A percentile compares a stretch with the other conserved stretches of the same genome.
These are phyloP conservation scores for Daldinia eschscholtzii DNA, from an alignment of 2,329 filamentous ascomycete genomes.

Conservation along the genomic window DNA sequence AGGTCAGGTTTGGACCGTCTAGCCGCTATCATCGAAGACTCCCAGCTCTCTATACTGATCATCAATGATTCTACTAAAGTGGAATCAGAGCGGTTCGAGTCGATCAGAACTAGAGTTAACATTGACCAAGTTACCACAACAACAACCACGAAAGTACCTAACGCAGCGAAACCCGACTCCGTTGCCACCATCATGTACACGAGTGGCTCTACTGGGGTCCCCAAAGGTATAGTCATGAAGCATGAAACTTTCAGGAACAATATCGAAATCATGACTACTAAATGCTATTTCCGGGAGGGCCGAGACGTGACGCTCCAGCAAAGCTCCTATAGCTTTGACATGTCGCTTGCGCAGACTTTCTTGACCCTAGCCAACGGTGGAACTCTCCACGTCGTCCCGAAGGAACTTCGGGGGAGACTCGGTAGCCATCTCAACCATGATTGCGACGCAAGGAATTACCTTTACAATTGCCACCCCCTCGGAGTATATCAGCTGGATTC, in stretches of 20 bases:
- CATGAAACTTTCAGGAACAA: conserved; percentile 38
- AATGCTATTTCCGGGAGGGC: background rate
- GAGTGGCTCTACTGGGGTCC: conserved; percentile 43
- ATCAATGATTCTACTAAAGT: background rate
- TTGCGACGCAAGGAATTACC: conserved; percentile 52
- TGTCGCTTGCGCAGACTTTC: conserved; percentile 49
- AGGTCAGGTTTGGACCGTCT: conserved; percentile 38
- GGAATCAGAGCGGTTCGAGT: background rate
- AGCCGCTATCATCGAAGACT: background rate
- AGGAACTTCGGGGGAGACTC: conserved; percentile 49
- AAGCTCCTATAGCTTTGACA: conserved; percentile 42
- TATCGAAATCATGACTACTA: background rate
- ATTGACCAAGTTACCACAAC: background rate
- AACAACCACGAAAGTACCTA: background rate
- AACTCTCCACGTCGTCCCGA: conserved; percentile 49
- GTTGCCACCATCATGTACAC: conserved; percentile 10
- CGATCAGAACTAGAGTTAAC: background rate
- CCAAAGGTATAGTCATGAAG: conserved; percentile 53
- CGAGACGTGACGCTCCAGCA: conserved; percentile 42
- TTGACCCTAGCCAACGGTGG: conserved; percentile 36
- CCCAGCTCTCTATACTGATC: background rate
- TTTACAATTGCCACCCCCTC: conserved; percentile 55
- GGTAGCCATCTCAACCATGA: conserved; percentile 49
- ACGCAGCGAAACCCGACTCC: background rate
- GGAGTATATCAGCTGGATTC: conserved; percentile 50